Conservation (phyloP, 768 basidiomycete species). For the Leccinum broughii region DNA sequence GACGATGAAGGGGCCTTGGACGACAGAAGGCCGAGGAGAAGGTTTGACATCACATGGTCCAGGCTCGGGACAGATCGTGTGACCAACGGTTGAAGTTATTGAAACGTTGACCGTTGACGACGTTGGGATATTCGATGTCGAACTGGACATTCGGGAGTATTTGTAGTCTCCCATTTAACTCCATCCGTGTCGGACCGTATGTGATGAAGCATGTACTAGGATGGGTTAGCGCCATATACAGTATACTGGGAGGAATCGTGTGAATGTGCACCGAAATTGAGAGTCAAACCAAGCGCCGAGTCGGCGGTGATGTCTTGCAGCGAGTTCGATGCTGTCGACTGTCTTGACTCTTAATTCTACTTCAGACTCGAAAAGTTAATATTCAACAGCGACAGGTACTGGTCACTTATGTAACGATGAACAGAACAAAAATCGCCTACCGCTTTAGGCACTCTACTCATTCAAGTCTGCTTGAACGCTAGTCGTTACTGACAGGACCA, state of each 20-base stretch:
- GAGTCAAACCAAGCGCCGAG: no score
- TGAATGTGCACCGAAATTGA: no score
- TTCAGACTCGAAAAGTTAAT: no score
- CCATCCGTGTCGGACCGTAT: no score
- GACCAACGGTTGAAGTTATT: not conserved
- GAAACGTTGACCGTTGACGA: not conserved
- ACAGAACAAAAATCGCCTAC: not conserved
- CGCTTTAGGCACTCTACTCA: slow-evolving; percentile 2
- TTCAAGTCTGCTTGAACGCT: not conserved
- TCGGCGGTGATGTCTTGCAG: no score
- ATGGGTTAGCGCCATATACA: no score
- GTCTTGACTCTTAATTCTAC: no score
- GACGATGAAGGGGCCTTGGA: not conserved
- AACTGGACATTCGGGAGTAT: not conserved
- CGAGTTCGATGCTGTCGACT: no score
- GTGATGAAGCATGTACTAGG: no score
- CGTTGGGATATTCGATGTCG: no score
- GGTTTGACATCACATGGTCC: not conserved
- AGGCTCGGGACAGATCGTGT: not conserved
- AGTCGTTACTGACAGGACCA: not conserved
- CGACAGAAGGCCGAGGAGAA: not conserved
- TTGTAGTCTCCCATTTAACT: not conserved
- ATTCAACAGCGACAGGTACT: not conserved
- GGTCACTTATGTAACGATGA: not conserved
- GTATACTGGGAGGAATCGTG: no score